Conservation (phyloP, 257 asterid species). For the Solanum ahanhuiri region DNA sequence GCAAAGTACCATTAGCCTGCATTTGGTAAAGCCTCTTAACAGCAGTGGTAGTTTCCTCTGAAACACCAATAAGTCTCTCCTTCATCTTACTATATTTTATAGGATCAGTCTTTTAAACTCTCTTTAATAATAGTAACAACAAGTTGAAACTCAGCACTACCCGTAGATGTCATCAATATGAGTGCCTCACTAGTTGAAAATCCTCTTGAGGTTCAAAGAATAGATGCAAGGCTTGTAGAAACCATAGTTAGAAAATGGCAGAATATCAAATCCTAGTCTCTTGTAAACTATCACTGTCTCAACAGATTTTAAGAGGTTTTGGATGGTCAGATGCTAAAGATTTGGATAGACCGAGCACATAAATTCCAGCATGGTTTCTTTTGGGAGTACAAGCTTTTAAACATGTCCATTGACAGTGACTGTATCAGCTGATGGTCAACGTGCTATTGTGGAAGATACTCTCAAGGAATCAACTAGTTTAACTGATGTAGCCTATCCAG, state of each 20-base stretch:
- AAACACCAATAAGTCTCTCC: too few relatives aligned
- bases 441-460: conserved; percentile 86
- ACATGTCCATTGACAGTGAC: conserved; percentile 72
- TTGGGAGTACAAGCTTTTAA: conserved; percentile 61
- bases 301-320: conserved; percentile 71
- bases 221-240: conserved; percentile 85
- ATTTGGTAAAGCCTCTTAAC: too few relatives aligned
- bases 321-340: conserved; percentile 93
- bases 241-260: conserved; percentile 82
- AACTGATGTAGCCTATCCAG: conserved; percentile 63
- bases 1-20: too few relatives aligned
- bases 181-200: too few relatives aligned
- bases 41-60: too few relatives aligned
- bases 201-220: conserved; percentile 30
- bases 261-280: conserved; percentile 70
- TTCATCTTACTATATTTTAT: too few relatives aligned
- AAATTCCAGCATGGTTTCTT: conserved; percentile 82
- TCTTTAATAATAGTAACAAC: too few relatives aligned
- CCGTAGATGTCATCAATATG: too few relatives aligned
- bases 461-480: conserved; percentile 78
- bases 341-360: conserved; percentile 79
- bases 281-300: conserved; percentile 65
- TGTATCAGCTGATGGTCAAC: conserved; percentile 76
- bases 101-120: too few relatives aligned
- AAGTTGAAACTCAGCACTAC: neutral